Evolutionary conservation across 2,329 filamentous ascomycete species (phyloP).

Genomic region (Bipolaris bicolor): DNA sequence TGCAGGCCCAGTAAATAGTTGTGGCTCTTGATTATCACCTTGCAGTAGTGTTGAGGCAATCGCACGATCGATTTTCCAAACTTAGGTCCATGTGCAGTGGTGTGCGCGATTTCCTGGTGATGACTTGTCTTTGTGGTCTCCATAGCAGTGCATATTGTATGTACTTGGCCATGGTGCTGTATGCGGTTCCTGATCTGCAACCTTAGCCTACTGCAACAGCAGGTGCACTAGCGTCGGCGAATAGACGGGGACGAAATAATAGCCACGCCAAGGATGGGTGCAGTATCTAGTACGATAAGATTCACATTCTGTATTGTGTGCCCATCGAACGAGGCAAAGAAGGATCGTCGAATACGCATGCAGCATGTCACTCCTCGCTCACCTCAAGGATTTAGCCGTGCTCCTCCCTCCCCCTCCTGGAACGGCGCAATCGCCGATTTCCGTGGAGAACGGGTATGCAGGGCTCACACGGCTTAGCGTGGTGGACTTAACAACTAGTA

Average conservation of each 20-base stretch:
- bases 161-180: background rate
- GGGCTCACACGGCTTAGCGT: slow-evolving; percentile 6
- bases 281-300: background rate
- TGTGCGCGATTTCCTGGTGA: background rate
- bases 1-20: background rate
- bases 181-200: slow-evolving; percentile 17
- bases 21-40: background rate
- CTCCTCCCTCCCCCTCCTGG: background rate
- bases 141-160: background rate
- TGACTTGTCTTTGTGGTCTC: background rate
- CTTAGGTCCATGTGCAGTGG: background rate
- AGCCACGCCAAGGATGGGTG: background rate
- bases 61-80: background rate
- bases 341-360: background rate
- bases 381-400: slow-evolving; percentile 1
- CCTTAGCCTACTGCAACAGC: slow-evolving; percentile 1
- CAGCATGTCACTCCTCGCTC: background rate
- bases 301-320: slow-evolving; percentile 2
- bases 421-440: slow-evolving; percentile 14
- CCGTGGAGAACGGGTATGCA: slow-evolving; percentile 14
- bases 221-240: slow-evolving; percentile 14
- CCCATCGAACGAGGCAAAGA: slow-evolving; percentile 9
- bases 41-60: background rate
- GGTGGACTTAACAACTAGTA: slow-evolving; percentile 2
- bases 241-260: background rate